Base-by-base conservation (phyloP, 257 asterid genomes). In the Galeopsis tetrahit region DNA sequence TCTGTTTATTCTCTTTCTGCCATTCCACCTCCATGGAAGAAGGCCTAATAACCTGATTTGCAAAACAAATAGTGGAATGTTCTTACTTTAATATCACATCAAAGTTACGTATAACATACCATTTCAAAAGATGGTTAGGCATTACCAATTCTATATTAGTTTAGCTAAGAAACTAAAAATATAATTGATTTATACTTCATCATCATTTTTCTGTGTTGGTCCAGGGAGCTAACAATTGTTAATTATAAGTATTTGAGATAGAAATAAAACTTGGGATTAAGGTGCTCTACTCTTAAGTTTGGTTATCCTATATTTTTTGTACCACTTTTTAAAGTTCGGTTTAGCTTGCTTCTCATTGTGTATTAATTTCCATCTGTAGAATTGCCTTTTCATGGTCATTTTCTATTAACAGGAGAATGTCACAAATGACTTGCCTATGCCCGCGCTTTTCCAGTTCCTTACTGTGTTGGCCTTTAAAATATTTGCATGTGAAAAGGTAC, bases 361-460 rank as follows among this genome's bases (percentile, higher is more conserved):
- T 62, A 58, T 21, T 51, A 65, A 57, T 74, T 39, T 57, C 44
- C 34, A 68, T 42, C 43, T 56, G 51, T 63, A 5, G 53, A 61
- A n/a, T 76, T 67, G 15, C 67, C 53, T 66, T 51, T 73, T 71
- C 71, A 31, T 70, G 36, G 65, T 58, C 44, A 7, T 68, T 49
- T 67, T 73, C 67, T 36, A 61, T 74, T 69, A 79, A 85, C 88
- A 94, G 98, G 88, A 80, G 66, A 84, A 88, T 76, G 32, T 88
- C 75, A 71, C 82, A 0, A 93, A 85, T 40, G 97, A 85, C 72
- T 80, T 91, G 84, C 96, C 98, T 60, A 89, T 94, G 97, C 98
- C 97, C 59, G 89, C 95, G 60, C 87, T 91, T 69, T 94, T 94
- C 85, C 97, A 92, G 84, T 94, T 94, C 81, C 97, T 94, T 72